A percentile compares a stretch with the other conserved stretches of the same genome.
Evolutionary conservation across 2,329 filamentous ascomycete genomes (phyloP).

Genomic region (Aspergillus aculeatus): DNA sequence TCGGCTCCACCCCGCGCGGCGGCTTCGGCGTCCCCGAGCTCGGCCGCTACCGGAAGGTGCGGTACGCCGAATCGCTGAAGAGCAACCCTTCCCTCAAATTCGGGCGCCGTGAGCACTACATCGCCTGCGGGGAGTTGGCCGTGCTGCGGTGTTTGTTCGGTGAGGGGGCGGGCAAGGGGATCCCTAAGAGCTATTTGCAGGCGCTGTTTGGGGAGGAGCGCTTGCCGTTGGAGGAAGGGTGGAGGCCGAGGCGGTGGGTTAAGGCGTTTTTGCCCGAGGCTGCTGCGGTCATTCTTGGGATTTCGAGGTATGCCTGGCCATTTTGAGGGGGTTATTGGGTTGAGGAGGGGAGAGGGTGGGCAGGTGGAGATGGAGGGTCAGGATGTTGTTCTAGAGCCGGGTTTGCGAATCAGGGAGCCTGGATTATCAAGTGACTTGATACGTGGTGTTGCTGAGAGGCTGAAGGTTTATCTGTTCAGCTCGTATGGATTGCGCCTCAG

Average conservation of each 20-base stretch:
- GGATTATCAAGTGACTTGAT: too few relatives aligned
- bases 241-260: conserved; percentile 11
- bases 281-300: neutral
- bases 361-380: neutral
- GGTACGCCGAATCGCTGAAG: conserved; percentile 11
- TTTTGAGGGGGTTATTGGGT: neutral
- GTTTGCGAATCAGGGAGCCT: too few relatives aligned
- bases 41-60: conserved; percentile 11
- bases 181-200: conserved; percentile 15
- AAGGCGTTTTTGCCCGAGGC: conserved; percentile 13
- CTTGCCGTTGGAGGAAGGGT: conserved; percentile 18
- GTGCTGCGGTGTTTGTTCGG: conserved; percentile 15
- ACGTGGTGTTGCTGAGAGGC: too few relatives aligned
- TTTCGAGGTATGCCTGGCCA: conserved; percentile 17
- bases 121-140: conserved; percentile 14
- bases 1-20: neutral
- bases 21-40: conserved; percentile 5
- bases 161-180: conserved; percentile 4
- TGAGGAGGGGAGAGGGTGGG: neutral
- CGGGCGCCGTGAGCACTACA: conserved; percentile 6
- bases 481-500: neutral
- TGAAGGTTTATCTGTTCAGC: too few relatives aligned
- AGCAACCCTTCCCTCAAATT: conserved; percentile 10
- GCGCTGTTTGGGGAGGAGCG: conserved; percentile 18
- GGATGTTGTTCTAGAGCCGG: neutral